phyloP scores from a whole-genome alignment of 2,329 filamentous ascomycete species.

The Neonectria sp. region DNA sequence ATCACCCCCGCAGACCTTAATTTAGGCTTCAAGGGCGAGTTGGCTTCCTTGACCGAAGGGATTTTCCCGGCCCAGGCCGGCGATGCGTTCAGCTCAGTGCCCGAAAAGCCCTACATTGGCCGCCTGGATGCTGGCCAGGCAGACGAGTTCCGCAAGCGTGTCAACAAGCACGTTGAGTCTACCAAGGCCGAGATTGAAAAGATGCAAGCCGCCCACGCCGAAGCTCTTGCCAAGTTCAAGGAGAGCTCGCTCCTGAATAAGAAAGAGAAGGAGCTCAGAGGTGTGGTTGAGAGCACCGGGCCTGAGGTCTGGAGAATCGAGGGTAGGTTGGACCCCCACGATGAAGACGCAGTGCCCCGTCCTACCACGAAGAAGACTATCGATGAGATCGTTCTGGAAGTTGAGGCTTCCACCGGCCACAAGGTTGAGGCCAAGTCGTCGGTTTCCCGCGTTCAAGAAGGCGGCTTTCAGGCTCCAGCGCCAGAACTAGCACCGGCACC shows the following conservation, averaged over 20 bases:
- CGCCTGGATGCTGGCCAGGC: constrained; percentile 82
- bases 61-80: constrained; percentile 79
- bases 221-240: constrained; percentile 81
- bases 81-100: constrained; percentile 61
- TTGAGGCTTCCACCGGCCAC: constrained; percentile 80
- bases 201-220: constrained; percentile 85
- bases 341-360: constrained; percentile 59
- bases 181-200: constrained; percentile 87
- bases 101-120: constrained; percentile 72
- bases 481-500: constrained; percentile 60
- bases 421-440: constrained; percentile 75
- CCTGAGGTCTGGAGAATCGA: constrained; percentile 76
- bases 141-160: constrained; percentile 86
- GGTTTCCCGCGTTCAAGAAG: constrained; percentile 82
- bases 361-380: constrained; percentile 67
- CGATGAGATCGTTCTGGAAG: constrained; percentile 81
- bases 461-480: constrained; percentile 78
- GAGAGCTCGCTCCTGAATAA: constrained; percentile 78
- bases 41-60: constrained; percentile 85
- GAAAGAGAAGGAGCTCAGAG: constrained; percentile 83
- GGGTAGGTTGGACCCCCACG: constrained; percentile 65
- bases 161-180: constrained; percentile 78
- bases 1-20: constrained; percentile 91
- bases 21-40: constrained; percentile 85
- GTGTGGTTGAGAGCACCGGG: constrained; percentile 72